Conservation (phyloP, 139 green algal genomes). For the Chlorella sp. region DNA sequence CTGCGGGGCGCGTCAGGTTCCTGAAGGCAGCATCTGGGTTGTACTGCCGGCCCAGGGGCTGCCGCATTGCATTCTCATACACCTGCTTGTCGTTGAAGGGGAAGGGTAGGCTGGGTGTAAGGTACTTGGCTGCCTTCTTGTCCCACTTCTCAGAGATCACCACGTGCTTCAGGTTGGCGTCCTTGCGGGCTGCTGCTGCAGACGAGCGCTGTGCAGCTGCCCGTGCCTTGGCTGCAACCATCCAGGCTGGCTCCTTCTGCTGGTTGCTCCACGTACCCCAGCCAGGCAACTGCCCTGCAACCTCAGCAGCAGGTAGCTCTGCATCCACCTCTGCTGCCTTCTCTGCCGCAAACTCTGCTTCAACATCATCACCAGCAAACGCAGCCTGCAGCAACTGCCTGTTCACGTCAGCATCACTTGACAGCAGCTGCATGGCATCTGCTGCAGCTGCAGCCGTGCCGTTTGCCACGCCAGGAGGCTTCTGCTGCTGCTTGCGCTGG, state of each 20-base stretch:
- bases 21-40: slow-evolving; percentile 77
- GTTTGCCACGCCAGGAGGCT: no score
- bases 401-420: no score
- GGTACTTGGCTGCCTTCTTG: slow-evolving; percentile 69
- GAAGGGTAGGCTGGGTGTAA: slow-evolving; percentile 52
- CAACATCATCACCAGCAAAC: slow-evolving; percentile 85
- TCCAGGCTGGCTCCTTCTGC: slow-evolving; percentile 71
- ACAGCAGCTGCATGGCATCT: no score
- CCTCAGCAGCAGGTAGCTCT: slow-evolving; percentile 75
- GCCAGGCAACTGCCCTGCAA: slow-evolving; percentile 62
- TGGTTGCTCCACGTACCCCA: slow-evolving; percentile 83
- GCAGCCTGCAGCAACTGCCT: no score
- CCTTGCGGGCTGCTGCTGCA: slow-evolving; percentile 53
- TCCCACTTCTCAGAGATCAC: slow-evolving; percentile 87
- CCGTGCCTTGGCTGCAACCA: slow-evolving; percentile 51
- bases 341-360: slow-evolving; percentile 77
- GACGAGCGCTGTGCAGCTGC: slow-evolving; percentile 53
- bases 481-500: no score
- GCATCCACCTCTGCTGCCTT: slow-evolving; percentile 78
- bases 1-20: slow-evolving; percentile 74
- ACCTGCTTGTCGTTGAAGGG: slow-evolving; percentile 39
- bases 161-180: slow-evolving; percentile 77
- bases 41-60: slow-evolving; percentile 82
- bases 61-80: slow-evolving; percentile 30
- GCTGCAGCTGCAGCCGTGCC: no score